These are phyloP conservation scores for Leccinum sublutescens DNA, from an alignment of 768 basidiomycete species.

Conservation along the genomic window DNA sequence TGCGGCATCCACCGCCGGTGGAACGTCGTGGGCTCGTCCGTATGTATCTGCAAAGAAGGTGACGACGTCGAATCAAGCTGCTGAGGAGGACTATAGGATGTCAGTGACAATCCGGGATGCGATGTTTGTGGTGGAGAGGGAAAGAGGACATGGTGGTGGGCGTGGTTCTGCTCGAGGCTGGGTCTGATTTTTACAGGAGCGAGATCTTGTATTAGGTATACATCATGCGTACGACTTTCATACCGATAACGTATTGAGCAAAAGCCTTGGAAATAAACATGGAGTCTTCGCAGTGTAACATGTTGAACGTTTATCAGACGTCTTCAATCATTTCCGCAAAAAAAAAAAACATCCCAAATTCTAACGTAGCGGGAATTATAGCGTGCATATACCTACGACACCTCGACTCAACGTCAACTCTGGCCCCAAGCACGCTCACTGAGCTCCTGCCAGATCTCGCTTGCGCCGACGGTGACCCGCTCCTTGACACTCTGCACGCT, in stretches of 20 bases:
- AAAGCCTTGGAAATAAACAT: constrained; percentile 25
- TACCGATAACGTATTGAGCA: constrained; percentile 14
- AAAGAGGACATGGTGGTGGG: constrained; percentile 73
- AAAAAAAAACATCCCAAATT: too few relatives aligned
- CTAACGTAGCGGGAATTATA: too few relatives aligned
- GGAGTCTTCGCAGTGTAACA: too few relatives aligned
- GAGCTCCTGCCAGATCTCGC: constrained; percentile 60
- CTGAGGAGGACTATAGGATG: constrained; percentile 59
- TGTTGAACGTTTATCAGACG: too few relatives aligned
- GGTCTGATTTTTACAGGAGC: too few relatives aligned
- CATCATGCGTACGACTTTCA: too few relatives aligned
- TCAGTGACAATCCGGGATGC: constrained; percentile 74
- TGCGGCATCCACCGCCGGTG: constrained; percentile 26
- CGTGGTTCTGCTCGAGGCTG: constrained; percentile 41
- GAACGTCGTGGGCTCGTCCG: constrained; percentile 56
- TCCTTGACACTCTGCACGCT: constrained; percentile 73
- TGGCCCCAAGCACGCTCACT: constrained; percentile 30
- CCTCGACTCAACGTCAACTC: constrained; percentile 8
- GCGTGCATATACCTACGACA: constrained; percentile 1
- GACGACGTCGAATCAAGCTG: constrained; percentile 31
- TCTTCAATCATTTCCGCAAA: too few relatives aligned
- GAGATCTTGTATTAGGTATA: too few relatives aligned
- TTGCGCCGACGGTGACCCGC: constrained; percentile 66
- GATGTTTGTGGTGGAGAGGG: constrained; percentile 82
- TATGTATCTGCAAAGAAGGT: constrained; percentile 58